Evolutionary conservation across 1,284 basidiomycete species (phyloP), one percentile per base, ranked within the genome.

Genomic region (Farysia itapuensis): DNA sequence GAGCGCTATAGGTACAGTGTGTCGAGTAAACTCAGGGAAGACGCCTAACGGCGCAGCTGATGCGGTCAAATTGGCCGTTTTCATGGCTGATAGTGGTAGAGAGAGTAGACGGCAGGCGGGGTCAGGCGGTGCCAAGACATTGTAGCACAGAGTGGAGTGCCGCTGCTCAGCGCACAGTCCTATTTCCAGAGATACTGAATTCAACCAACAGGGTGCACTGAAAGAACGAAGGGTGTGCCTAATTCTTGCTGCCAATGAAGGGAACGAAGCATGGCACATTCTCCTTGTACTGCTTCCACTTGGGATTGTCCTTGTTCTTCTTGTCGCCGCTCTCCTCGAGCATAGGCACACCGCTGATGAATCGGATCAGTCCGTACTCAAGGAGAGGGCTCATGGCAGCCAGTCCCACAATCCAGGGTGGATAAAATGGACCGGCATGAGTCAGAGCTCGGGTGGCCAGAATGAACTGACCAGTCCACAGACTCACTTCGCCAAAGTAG

Each of bases 401-500:
- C 4, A 84, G 57, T 11, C 80, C 79, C 16, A 58, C 60, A 13
- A 64, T 49, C 46, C 54, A 63, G 54, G 34, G 84, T 80, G 67
- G 81, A 81, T 63, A 80, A 78, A 30, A 54, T 32, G 58, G 38
- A 40, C 51, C 36, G 44, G 64, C 41, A 25, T 30, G 22, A 16
- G 47, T 39, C 16, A 61, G 43, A 5, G 65, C 56, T 13, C 47
- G 36, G 22, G 46, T 59, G 15, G 53, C 35, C 12, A 88, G 77
- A 5, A 83, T 78, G 80, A 83, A 87, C 21, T 88, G 84, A 9
- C 85, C 85, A 3, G 82, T 81, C 84, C 86, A 88, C 15, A 89
- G 79, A 3, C 85, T 83, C 11, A 89, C 81, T 78, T 90, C 88
- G 19, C 85, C 87, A 25, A 88, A 82, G 74, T 89, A 89, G 78